Percentiles rank a stretch among this genome's conserved stretches.
phyloP scores from a whole-genome alignment of 768 basidiomycete species.

The Amanita phalloides region DNA sequence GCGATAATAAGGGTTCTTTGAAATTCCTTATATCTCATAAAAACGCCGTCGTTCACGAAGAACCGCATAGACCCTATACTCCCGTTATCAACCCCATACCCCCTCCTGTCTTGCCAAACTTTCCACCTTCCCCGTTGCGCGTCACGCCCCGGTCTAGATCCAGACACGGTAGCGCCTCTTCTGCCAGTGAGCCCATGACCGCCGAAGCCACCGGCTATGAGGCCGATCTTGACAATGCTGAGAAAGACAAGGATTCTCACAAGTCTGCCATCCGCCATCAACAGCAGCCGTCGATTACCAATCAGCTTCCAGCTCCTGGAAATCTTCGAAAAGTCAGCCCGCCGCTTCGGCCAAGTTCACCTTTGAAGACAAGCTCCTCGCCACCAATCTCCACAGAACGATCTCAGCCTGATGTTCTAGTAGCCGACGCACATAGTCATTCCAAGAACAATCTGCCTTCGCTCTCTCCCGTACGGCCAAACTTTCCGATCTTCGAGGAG shows the following conservation, averaged over 20 bases:
- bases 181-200: constrained; percentile 47
- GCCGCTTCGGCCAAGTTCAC: constrained; percentile 24
- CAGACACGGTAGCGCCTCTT: constrained; percentile 62
- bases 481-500: constrained; percentile 27
- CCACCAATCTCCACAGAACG: constrained; percentile 10
- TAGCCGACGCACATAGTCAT: constrained; percentile 13
- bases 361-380: constrained; percentile 22
- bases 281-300: constrained; percentile 11
- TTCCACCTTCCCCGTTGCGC: constrained; percentile 30
- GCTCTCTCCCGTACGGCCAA: constrained; percentile 32
- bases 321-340: not conserved
- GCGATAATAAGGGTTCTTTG: constrained; percentile 71
- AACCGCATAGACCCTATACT: constrained; percentile 22
- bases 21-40: constrained; percentile 75
- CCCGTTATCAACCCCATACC: constrained; percentile 16
- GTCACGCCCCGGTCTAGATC: constrained; percentile 45
- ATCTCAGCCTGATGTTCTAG: constrained; percentile 10
- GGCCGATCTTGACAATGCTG: constrained; percentile 54
- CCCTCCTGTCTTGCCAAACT: constrained; percentile 27
- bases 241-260: constrained; percentile 32
- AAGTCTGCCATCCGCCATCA: constrained; percentile 28
- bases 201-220: constrained; percentile 58
- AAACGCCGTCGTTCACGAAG: constrained; percentile 50
- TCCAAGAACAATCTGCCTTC: constrained; percentile 25
- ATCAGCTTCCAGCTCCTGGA: not conserved